These are phyloP conservation scores for Adiantum capillusveneris DNA, from an alignment of 75 land plant genomes.

Conservation along the genomic window DNA sequence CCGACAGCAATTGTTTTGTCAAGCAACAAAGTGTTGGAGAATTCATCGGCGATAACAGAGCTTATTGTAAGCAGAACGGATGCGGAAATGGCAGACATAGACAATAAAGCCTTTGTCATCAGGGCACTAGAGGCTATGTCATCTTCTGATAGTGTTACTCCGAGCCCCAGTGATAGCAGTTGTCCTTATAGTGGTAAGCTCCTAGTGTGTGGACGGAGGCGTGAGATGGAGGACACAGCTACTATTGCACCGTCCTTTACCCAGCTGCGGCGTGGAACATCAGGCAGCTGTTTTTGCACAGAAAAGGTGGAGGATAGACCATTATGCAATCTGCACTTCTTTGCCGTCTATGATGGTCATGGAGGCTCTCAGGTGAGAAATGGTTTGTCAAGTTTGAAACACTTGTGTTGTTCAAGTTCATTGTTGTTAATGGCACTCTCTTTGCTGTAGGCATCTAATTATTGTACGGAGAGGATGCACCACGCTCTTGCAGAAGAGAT, in stretches of 20 bases:
- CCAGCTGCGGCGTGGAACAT: not conserved
- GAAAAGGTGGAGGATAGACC: not conserved
- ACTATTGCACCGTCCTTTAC: slow-evolving; percentile 34
- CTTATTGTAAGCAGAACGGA: too few species aligned
- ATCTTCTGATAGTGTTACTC: too few species aligned
- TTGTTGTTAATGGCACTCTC: too few species aligned
- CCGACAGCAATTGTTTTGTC: too few species aligned
- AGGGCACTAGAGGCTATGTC: too few species aligned
- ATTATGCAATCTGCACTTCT: slow-evolving; percentile 39
- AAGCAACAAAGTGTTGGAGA: too few species aligned
- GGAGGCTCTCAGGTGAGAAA: slow-evolving; percentile 80
- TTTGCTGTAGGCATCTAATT: slow-evolving; percentile 24
- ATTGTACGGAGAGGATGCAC: slow-evolving; percentile 60
- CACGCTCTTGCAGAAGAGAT: slow-evolving; percentile 46
- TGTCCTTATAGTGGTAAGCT: slow-evolving; percentile 30
- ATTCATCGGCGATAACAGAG: too few species aligned
- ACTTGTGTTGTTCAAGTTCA: too few species aligned
- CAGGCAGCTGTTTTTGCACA: not conserved
- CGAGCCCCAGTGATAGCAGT: too few species aligned
- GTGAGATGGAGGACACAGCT: slow-evolving; percentile 94
- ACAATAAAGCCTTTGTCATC: too few species aligned
- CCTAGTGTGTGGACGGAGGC: slow-evolving; percentile 67
- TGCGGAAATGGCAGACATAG: too few species aligned
- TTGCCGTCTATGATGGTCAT: slow-evolving; percentile 90
- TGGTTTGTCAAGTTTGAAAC: too few species aligned